Evolutionary conservation across 192 early-diverging fungal genomes (phyloP).

Genomic region (Coemansia biformis): DNA sequence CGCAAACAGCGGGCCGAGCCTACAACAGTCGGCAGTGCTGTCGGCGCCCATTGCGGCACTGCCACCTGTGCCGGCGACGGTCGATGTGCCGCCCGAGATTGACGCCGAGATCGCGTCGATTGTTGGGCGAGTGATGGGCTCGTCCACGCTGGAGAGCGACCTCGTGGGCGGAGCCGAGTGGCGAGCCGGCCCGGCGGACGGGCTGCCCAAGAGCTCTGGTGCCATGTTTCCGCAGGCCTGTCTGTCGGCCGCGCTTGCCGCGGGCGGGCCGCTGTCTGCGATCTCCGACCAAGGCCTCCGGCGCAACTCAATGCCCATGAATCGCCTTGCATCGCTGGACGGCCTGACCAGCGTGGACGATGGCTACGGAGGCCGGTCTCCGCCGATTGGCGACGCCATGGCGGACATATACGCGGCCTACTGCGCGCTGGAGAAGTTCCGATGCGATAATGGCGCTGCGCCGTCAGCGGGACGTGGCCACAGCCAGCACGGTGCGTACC

Average conservation of each 20-base stretch:
- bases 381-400: constrained; percentile 7
- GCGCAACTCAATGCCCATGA: constrained; percentile 38
- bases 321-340: constrained; percentile 4
- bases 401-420: constrained; percentile 28
- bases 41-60: constrained; percentile 1
- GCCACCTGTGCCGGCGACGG: background rate
- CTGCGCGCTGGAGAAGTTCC: constrained; percentile 36
- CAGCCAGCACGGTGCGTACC: constrained; percentile 18
- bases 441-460: constrained; percentile 8
- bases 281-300: constrained; percentile 17
- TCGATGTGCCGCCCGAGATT: constrained; percentile 30
- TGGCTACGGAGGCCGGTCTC: background rate
- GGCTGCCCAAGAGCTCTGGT: background rate
- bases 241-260: constrained; percentile 4
- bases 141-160: constrained; percentile 29
- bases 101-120: constrained; percentile 47
- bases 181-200: constrained; percentile 25
- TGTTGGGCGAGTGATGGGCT: constrained; percentile 44
- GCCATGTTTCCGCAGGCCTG: constrained; percentile 1
- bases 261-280: constrained; percentile 5
- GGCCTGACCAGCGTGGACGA: background rate
- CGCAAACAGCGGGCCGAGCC: constrained; percentile 34
- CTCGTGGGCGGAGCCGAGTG: constrained; percentile 40
- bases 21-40: background rate
- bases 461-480: constrained; percentile 1